Base-by-base conservation (phyloP, 768 basidiomycete genomes). In the Sporobolomyces pararoseus region DNA sequence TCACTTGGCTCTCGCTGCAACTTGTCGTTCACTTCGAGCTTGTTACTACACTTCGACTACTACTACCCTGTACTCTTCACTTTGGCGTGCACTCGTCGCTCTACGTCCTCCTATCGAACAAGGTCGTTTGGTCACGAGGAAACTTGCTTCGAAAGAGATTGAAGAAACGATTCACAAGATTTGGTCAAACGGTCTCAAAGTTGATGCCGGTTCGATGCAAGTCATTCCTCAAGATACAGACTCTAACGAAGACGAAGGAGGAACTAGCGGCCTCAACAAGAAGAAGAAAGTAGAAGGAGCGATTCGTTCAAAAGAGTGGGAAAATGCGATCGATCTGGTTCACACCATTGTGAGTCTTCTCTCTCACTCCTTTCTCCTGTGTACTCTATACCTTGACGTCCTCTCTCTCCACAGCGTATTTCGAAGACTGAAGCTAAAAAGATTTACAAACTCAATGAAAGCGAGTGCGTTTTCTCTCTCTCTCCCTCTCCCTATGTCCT, bases 1-100 rank as follows among this genome's bases (percentile, higher is more conserved):
- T 31, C 58, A 66, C 37, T 58, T 66, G 50, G 27, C 65, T 31
- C 65, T 66, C 65, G 65, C 65, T 39, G 58, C 46, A 3, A 50
- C 58, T 42, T 67, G 46, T 27, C 59, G 66, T 31, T 34, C 42
- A 27, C 66, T 67, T 49, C 66, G 66, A 31, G 52, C 59, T 2
- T 49, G 52, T 50, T 67, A 61, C 66, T 66, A 66, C 65, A 49
- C 63, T 27, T 16, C 58, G 1, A 10, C 4, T 27, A 29, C 31
- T 16, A 34, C 31, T 16, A 34, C 54, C 35, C 31, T 16, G 31
- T 42, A 25, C 44, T 52, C 57, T 7, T 9, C 58, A 14, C 65
- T 66, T 39, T 66, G 65, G 65, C 6, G 21, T 21, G 55, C 35
- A 1, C 57, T 66, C 35, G 27, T 60, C 35, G 25, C 49, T 17